These are phyloP conservation scores for Aurifilum marmelostoma DNA, from an alignment of 2,329 filamentous ascomycete species.

Conservation along the genomic window DNA sequence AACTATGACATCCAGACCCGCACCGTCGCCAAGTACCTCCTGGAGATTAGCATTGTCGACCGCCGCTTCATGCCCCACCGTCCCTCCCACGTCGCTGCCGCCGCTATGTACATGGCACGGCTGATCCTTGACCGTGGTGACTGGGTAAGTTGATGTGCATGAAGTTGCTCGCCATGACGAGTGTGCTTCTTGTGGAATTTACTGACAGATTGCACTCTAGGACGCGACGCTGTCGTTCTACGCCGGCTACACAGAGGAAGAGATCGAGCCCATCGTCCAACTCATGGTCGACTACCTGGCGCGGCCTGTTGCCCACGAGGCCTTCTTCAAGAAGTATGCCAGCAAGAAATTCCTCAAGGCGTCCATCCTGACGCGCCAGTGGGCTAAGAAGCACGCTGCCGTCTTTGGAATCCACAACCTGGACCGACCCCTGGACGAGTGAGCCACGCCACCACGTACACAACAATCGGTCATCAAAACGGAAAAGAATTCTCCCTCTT, in stretches of 20 bases:
- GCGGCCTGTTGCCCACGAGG: conserved; percentile 87
- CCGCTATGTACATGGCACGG: conserved; percentile 92
- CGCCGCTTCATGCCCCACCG: conserved; percentile 90
- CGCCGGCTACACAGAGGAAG: conserved; percentile 87
- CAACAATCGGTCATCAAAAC: conserved; percentile 15
- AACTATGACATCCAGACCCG: conserved; percentile 98
- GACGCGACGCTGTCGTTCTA: conserved; percentile 88
- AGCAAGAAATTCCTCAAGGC: conserved; percentile 99
- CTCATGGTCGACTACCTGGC: conserved; percentile 97
- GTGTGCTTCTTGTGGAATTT: conserved; percentile 14
- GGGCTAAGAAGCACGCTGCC: conserved; percentile 81
- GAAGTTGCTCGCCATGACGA: too few species aligned
- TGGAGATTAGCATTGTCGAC: conserved; percentile 95
- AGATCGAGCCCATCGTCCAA: conserved; percentile 88
- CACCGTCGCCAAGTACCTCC: conserved; percentile 95
- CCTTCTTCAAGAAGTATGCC: conserved; percentile 99
- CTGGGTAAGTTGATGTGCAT: conserved; percentile 63
- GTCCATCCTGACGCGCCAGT: conserved; percentile 87
- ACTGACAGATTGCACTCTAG: conserved; percentile 47
- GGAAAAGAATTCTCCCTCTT: not conserved
- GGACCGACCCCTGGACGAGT: conserved; percentile 52
- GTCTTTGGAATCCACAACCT: conserved; percentile 57
- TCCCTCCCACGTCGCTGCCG: conserved; percentile 87
- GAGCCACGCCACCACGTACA: conserved; percentile 41
- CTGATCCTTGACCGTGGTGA: conserved; percentile 87